phyloP scores from a whole-genome alignment of 1,284 basidiomycete species.

The Microbotryum saponariae region DNA sequence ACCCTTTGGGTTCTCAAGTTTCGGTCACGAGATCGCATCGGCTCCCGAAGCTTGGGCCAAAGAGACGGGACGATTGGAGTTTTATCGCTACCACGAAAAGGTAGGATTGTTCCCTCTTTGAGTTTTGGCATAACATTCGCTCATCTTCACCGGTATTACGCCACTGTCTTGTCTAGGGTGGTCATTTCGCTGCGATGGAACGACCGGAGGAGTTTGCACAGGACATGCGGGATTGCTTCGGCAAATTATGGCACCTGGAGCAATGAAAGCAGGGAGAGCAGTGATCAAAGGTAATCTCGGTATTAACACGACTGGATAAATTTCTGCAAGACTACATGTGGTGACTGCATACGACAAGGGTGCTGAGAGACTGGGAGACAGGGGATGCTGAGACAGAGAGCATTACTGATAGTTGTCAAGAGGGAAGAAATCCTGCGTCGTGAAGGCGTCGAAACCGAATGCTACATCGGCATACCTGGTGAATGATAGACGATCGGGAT shows the following conservation, averaged over 20 bases:
- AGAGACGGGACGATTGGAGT: conserved; percentile 39
- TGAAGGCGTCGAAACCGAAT: conserved; percentile 16
- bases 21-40: conserved; percentile 41
- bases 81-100: conserved; percentile 39
- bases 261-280: no score
- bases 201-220: conserved; percentile 39
- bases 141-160: background rate
- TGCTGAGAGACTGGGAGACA: conserved; percentile 3
- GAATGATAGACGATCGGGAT: background rate
- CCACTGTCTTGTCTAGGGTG: conserved; percentile 31
- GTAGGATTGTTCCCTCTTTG: conserved; percentile 33
- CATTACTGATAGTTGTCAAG: background rate
- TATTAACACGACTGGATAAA: no score
- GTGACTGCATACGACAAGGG: no score
- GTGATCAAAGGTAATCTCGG: no score
- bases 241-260: conserved; percentile 24
- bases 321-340: no score
- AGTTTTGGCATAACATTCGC: background rate
- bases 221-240: conserved; percentile 40
- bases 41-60: conserved; percentile 41
- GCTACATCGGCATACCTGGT: conserved; percentile 7
- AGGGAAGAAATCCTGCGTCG: conserved; percentile 7
- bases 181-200: conserved; percentile 45
- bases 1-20: conserved; percentile 43
- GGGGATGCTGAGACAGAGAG: conserved; percentile 25